Base-by-base conservation (phyloP, 164 flowering plant genomes). In the Piper betle region DNA sequence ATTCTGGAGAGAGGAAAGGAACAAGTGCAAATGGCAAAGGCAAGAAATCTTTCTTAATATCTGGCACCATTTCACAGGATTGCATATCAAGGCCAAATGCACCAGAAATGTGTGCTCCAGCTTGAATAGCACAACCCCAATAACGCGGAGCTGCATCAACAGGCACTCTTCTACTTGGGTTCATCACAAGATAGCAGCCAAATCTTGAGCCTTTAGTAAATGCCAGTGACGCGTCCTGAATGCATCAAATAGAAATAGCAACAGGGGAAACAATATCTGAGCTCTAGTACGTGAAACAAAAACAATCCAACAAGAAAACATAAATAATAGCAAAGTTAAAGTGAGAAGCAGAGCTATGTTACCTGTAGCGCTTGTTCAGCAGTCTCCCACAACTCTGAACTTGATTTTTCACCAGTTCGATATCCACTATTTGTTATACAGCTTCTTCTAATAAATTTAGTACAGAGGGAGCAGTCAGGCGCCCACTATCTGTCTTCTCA, bases 121-220 rank as follows among this genome's bases (percentile, higher is more conserved):
- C 85, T 82, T 92, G 98, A 64, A 88, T 80, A 60, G 88, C 77
- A 75, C 89, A 85, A 37, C 96, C 96, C 96, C 96, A 92, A 62
- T 78, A 83, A 10, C 90, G 91, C 60, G 87, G 66, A 48, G 96
- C 95, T 66, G 86, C 66, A 54, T 68, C 71, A 40, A 85, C 60
- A 61, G 89, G 84, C 11, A 67, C 19, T 39, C 71, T 70, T 72
- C 64, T 79, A 50, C 63, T 68, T 48, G 85, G 81, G 60, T 92
- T 78, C 81, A 83, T 77, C 66, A 81, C 81, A 52, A 88, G 72
- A 68, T 78, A 89, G 81, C 93, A 85, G 37, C 86, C 73, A 65
- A 89, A 82, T 58, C 60, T 83, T 11, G 65, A 68, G 52, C 93
- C 81, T 33, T 83, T 84, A 39, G 69, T 46, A 59, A 85, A 80